Evolutionary conservation across 2,329 filamentous ascomycete genomes (phyloP).

Genomic region (Trichoderma hamatum): DNA sequence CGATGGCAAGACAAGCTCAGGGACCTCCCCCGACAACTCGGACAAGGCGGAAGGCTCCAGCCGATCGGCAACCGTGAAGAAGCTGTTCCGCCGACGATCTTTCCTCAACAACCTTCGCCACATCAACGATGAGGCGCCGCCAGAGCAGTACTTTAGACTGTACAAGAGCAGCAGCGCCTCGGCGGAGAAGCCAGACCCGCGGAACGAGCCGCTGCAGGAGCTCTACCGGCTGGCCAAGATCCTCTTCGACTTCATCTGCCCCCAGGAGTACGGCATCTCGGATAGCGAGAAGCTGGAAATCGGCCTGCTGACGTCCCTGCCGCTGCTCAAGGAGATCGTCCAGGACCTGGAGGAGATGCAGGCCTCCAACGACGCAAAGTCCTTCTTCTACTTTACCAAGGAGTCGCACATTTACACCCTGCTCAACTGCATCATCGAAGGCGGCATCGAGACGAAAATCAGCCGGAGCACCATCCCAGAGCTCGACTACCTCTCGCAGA

Average conservation of each 20-base stretch:
- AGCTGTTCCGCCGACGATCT: constrained; percentile 63
- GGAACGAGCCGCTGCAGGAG: constrained; percentile 86
- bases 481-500: constrained; percentile 95
- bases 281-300: constrained; percentile 98
- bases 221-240: constrained; percentile 93
- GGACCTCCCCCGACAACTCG: constrained; percentile 38
- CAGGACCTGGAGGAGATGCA: constrained; percentile 97
- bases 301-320: constrained; percentile 88
- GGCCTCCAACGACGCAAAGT: constrained; percentile 89
- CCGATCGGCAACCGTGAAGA: constrained; percentile 43
- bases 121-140: constrained; percentile 57
- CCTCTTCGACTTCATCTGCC: constrained; percentile 96
- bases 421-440: constrained; percentile 95
- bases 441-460: constrained; percentile 96
- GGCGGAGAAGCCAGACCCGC: constrained; percentile 73
- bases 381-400: constrained; percentile 99
- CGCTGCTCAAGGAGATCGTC: constrained; percentile 93
- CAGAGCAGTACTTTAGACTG: constrained; percentile 84
- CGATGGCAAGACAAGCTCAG: constrained; percentile 38
- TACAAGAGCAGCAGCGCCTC: constrained; percentile 73
- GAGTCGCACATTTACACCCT: constrained; percentile 98
- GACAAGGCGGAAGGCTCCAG: constrained; percentile 47
- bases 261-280: constrained; percentile 96
- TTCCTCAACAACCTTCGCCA: constrained; percentile 59
- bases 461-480: constrained; percentile 93